Base-by-base conservation (phyloP, 1,284 basidiomycete species). In the Trametes sp. region DNA sequence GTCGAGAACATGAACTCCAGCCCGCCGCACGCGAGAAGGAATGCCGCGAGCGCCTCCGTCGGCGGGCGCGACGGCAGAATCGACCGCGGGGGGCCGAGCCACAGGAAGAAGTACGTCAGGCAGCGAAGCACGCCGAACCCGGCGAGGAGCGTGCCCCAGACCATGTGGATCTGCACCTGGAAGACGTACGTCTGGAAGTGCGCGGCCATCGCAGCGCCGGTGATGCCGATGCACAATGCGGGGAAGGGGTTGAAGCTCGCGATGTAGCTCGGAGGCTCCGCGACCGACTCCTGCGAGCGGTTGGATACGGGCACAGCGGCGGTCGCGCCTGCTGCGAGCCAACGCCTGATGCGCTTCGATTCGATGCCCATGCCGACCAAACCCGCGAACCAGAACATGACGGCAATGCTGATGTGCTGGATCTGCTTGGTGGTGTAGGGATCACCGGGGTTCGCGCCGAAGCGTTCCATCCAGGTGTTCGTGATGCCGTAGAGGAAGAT, bases 391-490 rank as follows among this genome's bases (percentile, higher is more conserved):
- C 94, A 98, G 79, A 97, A 98, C 95, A 96, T 97, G 70, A 89
- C 92, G 73, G 96, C 96, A 65, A 98, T 98, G 60, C 92, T 88
- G 67, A 98, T 97, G 75, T 98, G 97, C 75, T 98, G 95, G 23
- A 98, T 86, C 75, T 98, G 88, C 78, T 97, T 98, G 53, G 96
- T 92, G 1, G 93, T 93, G 77, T 87, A 98, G 3, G 96, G 94
- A 72, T 92, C 89, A 21, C 93, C 94, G 0, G 90, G 77, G 23
- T 86, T 76, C 0, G 90, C 91, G 9, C 95, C 96, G 69, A 98
- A 94, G 54, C 94, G 87, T 77, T 98, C 96, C 93, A 98, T 95
- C 95, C 95, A 98, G 9, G 92, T 96, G 75, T 98, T 98, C 48
- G 93, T 92, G 46, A 87, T 82, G 19, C 96, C 97, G 74, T 98